Conservation (phyloP, 352 stramenopile genomes). For the Phytophthora citrophthora region DNA sequence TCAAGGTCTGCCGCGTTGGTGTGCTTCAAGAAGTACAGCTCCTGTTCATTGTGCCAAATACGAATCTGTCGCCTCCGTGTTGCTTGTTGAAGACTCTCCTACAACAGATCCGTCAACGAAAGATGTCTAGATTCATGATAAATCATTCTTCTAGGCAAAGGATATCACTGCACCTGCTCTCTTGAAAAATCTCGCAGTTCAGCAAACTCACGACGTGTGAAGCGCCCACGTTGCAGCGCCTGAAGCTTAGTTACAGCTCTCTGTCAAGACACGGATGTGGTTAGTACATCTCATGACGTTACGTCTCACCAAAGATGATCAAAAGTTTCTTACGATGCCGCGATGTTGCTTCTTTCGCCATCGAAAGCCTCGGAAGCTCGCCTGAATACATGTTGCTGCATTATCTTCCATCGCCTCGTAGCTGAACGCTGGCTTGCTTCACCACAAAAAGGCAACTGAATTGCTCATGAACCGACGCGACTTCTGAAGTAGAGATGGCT, state of each 20-base stretch:
- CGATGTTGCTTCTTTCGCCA: constrained; percentile 38
- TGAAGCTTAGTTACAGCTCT: constrained; percentile 60
- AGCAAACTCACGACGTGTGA: constrained; percentile 57
- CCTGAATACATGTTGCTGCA: constrained; percentile 63
- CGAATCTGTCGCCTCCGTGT: constrained; percentile 53
- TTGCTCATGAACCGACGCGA: constrained; percentile 28
- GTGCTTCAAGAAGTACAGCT: constrained; percentile 70
- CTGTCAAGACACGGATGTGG: constrained; percentile 28
- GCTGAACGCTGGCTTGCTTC: not conserved
- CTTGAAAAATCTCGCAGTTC: constrained; percentile 56
- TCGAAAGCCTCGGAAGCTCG: constrained; percentile 47
- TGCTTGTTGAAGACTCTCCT: constrained; percentile 52
- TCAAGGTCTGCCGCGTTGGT: constrained; percentile 59
- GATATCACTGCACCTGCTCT: constrained; percentile 44
- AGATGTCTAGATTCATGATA: not conserved
- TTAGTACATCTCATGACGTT: constrained; percentile 6
- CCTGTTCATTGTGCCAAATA: constrained; percentile 69
- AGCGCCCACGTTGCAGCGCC: constrained; percentile 62
- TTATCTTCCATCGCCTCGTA: constrained; percentile 29
- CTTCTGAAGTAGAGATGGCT: constrained; percentile 16
- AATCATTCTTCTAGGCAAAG: not conserved
- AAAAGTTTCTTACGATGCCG: constrained; percentile 40
- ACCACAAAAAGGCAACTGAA: constrained; percentile 6
- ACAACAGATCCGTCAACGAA: constrained; percentile 9
- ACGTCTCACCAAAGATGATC: constrained; percentile 1